These are phyloP conservation scores for Cnidoscolus chayamansa DNA, from an alignment of 441 rosid genomes.

Conservation along the genomic window DNA sequence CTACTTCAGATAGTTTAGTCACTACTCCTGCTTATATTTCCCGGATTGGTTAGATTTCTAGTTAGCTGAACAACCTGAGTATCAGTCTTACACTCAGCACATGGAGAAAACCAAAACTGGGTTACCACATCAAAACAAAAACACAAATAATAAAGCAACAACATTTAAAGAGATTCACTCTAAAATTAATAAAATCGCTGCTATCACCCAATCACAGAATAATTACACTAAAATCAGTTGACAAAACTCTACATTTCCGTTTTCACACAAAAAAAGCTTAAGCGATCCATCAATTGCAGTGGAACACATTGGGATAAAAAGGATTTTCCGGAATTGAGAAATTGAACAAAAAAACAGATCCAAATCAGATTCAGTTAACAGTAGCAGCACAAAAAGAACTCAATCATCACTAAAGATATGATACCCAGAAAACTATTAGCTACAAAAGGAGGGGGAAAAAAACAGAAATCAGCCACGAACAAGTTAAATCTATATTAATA, in stretches of 20 bases:
- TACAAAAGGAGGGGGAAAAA: not conserved
- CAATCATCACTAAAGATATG: not conserved
- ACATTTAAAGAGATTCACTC: too few species aligned
- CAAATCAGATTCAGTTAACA: conserved; percentile 9
- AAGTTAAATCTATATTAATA: not conserved
- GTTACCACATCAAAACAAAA: not conserved
- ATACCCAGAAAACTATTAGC: not conserved
- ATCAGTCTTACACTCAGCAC: not conserved
- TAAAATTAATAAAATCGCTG: too few species aligned
- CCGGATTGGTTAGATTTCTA: not conserved
- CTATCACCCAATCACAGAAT: not conserved
- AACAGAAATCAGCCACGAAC: not conserved
- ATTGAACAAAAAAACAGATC: not conserved
- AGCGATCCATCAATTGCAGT: not conserved
- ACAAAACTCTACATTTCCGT: not conserved
- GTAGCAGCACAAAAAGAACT: not conserved
- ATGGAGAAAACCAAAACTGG: not conserved
- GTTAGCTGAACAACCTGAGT: not conserved
- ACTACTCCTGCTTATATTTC: not conserved
- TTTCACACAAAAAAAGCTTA: not conserved
- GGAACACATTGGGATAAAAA: not conserved
- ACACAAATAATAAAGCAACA: not conserved
- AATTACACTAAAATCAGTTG: not conserved
- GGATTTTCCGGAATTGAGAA: not conserved
- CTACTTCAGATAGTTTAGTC: not conserved